phyloP scores from a whole-genome alignment of 2,329 filamentous ascomycete species.

The Xylaria sp. region DNA sequence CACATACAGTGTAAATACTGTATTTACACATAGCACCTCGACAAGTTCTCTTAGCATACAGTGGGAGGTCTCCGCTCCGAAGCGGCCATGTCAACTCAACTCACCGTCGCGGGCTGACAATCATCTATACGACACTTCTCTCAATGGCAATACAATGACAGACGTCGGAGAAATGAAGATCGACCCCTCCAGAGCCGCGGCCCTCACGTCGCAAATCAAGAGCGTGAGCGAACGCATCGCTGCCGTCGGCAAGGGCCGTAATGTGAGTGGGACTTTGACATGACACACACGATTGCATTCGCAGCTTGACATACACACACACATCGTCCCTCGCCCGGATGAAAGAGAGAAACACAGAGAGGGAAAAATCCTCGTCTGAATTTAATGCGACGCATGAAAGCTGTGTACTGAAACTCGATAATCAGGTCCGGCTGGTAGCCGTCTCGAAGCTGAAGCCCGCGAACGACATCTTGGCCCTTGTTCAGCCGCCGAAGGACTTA shows the following conservation, averaged over 20 bases:
- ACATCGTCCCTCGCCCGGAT: too few species aligned
- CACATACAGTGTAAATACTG: constrained; percentile 16
- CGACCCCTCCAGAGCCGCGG: constrained; percentile 68
- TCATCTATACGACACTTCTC: neutral
- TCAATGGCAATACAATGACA: constrained; percentile 53
- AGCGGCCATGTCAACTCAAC: neutral
- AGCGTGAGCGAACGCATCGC: constrained; percentile 68
- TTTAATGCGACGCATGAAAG: neutral
- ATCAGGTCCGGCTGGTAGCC: constrained; percentile 83
- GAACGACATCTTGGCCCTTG: constrained; percentile 85
- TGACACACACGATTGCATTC: neutral
- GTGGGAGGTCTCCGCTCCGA: constrained; percentile 19
- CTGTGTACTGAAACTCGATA: constrained; percentile 22
- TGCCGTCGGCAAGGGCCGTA: constrained; percentile 62
- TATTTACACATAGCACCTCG: constrained; percentile 1
- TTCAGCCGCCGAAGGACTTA: constrained; percentile 65
- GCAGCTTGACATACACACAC: too few species aligned
- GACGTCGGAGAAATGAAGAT: constrained; percentile 67
- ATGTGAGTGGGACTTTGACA: constrained; percentile 57
- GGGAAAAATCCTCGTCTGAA: neutral
- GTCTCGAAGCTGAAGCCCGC: constrained; percentile 97
- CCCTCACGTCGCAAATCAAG: constrained; percentile 70
- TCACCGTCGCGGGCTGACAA: neutral
- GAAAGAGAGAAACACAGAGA: neutral
- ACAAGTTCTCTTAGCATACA: constrained; percentile 9